phyloP scores from a whole-genome alignment of 2,329 filamentous ascomycete genomes.

The Colletotrichum theobromicola region DNA sequence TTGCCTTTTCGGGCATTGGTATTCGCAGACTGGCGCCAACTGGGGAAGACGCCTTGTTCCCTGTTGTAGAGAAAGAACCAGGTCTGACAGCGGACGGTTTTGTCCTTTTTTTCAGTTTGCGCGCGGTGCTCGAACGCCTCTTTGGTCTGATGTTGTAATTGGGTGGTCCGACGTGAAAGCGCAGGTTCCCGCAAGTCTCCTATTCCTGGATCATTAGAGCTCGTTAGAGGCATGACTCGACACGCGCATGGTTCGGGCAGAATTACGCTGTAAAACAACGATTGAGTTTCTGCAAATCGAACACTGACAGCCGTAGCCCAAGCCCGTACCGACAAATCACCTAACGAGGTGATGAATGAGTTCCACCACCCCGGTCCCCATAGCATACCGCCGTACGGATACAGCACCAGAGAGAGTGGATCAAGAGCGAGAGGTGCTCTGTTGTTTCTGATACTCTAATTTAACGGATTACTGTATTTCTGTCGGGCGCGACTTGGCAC shows the following conservation, averaged over 20 bases:
- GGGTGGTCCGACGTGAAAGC: neutral
- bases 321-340: neutral
- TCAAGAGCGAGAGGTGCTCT: neutral
- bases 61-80: neutral
- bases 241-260: neutral
- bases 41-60: neutral
- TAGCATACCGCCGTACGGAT: neutral
- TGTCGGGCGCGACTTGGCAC: neutral
- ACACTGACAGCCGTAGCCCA: neutral
- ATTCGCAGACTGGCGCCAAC: neutral
- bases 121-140: constrained; percentile 6
- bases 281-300: neutral
- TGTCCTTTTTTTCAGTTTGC: neutral
- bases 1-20: neutral
- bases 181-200: neutral
- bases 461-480: neutral
- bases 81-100: neutral
- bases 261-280: neutral
- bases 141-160: constrained; percentile 1
- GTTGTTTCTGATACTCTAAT: neutral
- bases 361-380: neutral
- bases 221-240: neutral
- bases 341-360: neutral
- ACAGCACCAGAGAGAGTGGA: neutral
- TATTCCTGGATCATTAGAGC: neutral